Base-by-base conservation (phyloP, 1,139 yeast genomes). In the Kodamaea suecica region DNA sequence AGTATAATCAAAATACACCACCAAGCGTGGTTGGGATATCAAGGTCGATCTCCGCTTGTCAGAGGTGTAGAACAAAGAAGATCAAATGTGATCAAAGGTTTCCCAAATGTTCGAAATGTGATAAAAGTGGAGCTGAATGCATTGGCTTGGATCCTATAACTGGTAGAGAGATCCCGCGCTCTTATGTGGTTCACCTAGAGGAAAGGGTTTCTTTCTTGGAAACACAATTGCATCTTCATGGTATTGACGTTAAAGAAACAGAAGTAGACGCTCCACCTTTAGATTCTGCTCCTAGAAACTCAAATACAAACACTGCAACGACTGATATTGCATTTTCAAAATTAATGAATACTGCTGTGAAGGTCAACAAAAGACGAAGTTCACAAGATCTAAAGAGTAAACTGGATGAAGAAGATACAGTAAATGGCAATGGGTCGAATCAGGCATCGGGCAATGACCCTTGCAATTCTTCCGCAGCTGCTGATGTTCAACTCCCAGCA, bases 141-240 rank as follows among this genome's bases (percentile, higher is more conserved):
- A 79, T 86, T 14, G 88, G 95, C 0, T 59, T 85, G 9, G 96
- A 88, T 54, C 87, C 95, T 0, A 87, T 87, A 3, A 84, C 95
- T 0, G 95, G 95, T 0, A 64, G 95, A 38, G 88, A 84, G 44
- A 77, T 87, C 1, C 95, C 96, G 0, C 63, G 97, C 31, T 80
- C 88, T 8, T 87, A 88, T 51, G 77, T 86, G 5, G 73, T 78
- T 11, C 83, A 81, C 48, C 60, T 88, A 38, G 96, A 88, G 52
- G 80, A 78, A 37, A 64, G 79, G 27, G 66, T 87, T 2, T 68
- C 71, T 10, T 59, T 61, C 12, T 63, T 87, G 42, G 88, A 84
- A 52, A 48, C 50, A 3, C 62, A 67, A 38, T 53, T 86, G 30
- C 55, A 20, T 12, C 25, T 17, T 6, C 34, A 25, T 11, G 23